These are phyloP conservation scores for Metahyphopichia silvanorum DNA, from an alignment of 805 yeast species.

Conservation along the genomic window DNA sequence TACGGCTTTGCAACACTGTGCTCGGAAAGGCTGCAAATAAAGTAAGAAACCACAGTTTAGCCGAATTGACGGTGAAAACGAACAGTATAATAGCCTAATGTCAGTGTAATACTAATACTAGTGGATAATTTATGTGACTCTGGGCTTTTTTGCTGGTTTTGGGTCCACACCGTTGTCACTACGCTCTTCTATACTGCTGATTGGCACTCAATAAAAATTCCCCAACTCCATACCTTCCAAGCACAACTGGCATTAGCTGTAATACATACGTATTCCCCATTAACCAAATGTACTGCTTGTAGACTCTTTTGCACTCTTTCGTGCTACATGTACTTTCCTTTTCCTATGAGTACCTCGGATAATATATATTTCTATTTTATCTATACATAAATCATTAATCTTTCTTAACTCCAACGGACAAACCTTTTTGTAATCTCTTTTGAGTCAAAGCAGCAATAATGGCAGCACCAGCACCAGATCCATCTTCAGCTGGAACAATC, in stretches of 20 bases:
- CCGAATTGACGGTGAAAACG: too few species aligned
- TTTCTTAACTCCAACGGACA: constrained; percentile 54
- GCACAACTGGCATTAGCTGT: background rate
- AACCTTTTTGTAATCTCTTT: constrained; percentile 68
- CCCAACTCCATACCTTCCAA: background rate
- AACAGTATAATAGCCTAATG: too few species aligned
- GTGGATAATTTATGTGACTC: too few species aligned
- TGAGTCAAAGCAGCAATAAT: constrained; percentile 93
- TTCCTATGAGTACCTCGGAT: too few species aligned
- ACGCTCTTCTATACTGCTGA: background rate
- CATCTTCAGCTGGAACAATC: constrained; percentile 94
- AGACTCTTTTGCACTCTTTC: background rate
- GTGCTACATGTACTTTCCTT: background rate
- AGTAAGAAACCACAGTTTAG: too few species aligned
- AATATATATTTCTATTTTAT: too few species aligned
- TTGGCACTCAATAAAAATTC: background rate
- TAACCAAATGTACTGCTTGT: background rate
- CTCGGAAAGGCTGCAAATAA: too few species aligned
- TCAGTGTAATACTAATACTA: too few species aligned
- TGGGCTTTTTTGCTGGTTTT: too few species aligned
- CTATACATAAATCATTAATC: background rate
- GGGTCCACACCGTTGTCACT: too few species aligned
- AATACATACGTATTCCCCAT: background rate
- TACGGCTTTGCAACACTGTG: too few species aligned
- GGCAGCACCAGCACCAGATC: constrained; percentile 98